These are phyloP conservation scores for Chytriomyces sp. DNA, from an alignment of 192 early-diverging fungal species.

Conservation along the genomic window DNA sequence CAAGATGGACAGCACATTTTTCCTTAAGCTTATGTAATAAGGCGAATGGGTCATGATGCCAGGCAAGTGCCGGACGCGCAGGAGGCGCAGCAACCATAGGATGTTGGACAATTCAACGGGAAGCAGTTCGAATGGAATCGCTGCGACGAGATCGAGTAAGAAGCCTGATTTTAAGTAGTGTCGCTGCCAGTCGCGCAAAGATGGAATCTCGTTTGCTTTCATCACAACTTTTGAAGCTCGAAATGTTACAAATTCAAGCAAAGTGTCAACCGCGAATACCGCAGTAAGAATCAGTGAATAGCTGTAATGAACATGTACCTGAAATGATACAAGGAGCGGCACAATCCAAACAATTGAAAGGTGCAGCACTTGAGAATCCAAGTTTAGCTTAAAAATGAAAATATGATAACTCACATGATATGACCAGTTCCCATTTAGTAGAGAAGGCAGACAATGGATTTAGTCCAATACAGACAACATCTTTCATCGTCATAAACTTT, in stretches of 20 bases:
- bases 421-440: too few species aligned
- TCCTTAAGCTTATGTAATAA: neutral
- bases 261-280: neutral
- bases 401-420: too few species aligned
- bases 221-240: neutral
- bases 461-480: too few species aligned
- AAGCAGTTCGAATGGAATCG: neutral
- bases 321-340: neutral
- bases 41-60: neutral
- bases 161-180: neutral
- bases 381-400: too few species aligned
- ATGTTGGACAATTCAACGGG: neutral
- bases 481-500: too few species aligned
- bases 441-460: too few species aligned
- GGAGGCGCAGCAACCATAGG: neutral
- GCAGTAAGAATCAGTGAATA: neutral
- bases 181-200: neutral
- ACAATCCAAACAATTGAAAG: neutral
- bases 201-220: neutral
- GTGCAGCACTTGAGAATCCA: neutral
- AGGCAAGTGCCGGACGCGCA: neutral
- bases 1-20: neutral
- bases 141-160: neutral
- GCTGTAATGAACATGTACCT: neutral
- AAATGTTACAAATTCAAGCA: constrained; percentile 7